Percentiles rank a stretch among this genome's conserved stretches.
Evolutionary conservation across 2,329 filamentous ascomycete species (phyloP).

Genomic region (Hymenoscyphus occultus): DNA sequence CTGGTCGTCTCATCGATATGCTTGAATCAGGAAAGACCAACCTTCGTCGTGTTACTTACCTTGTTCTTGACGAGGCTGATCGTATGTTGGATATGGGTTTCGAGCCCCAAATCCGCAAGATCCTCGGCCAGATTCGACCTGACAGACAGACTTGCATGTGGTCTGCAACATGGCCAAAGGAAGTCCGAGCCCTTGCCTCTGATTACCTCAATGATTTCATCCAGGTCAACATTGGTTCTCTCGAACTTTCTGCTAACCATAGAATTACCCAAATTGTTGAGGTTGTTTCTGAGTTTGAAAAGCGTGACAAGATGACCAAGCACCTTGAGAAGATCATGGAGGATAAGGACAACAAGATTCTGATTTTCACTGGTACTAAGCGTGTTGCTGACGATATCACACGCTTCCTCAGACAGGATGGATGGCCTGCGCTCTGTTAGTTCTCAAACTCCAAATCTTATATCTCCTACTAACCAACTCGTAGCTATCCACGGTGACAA

Average conservation of each 20-base stretch:
- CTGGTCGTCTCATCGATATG: conserved; percentile 97
- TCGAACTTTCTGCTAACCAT: conserved; percentile 95
- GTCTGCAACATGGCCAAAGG: conserved; percentile 99
- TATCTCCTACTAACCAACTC: conserved; percentile 45
- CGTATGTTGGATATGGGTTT: conserved; percentile 99
- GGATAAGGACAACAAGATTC: conserved; percentile 88
- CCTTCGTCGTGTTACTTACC: conserved; percentile 93
- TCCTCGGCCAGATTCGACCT: conserved; percentile 93
- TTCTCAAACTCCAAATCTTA: conserved; percentile 43
- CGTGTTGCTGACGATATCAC: conserved; percentile 98
- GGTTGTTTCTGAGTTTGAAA: conserved; percentile 93
- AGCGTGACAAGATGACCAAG: conserved; percentile 96
- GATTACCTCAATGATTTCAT: conserved; percentile 96
- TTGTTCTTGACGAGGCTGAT: conserved; percentile 97
- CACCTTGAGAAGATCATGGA: conserved; percentile 98
- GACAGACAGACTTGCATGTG: conserved; percentile 99
- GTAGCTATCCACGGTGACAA: conserved; percentile 97
- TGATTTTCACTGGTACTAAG: conserved; percentile 92
- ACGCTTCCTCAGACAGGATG: conserved; percentile 93
- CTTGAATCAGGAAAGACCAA: conserved; percentile 97
- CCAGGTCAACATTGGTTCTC: conserved; percentile 96
- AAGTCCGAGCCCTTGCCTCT: conserved; percentile 85
- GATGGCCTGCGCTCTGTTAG: conserved; percentile 95
- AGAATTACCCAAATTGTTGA: conserved; percentile 97
- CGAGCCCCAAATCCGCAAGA: conserved; percentile 98